Evolutionary conservation across 371 early-diverging fungal species (phyloP).

Genomic region (Saksenaea vasiformis): DNA sequence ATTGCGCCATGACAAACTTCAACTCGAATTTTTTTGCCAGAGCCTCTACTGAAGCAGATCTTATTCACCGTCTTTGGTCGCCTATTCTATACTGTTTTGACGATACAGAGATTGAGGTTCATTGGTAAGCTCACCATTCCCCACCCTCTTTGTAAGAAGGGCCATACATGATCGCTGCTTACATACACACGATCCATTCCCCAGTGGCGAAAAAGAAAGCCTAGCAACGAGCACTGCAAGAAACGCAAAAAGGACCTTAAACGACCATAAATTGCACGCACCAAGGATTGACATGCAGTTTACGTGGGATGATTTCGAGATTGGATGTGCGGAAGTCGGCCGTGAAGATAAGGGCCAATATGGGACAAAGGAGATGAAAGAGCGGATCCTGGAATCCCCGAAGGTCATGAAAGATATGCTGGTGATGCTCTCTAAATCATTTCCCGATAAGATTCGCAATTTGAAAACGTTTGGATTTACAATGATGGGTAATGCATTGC

Average conservation of each 20-base stretch:
- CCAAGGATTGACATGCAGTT: not conserved
- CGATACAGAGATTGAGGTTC: not conserved
- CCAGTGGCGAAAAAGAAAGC: not conserved
- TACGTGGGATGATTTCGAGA: not conserved
- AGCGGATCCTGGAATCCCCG: not conserved
- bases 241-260: not conserved
- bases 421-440: not conserved
- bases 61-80: not conserved
- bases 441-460: not conserved
- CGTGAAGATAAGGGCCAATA: not conserved
- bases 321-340: constrained; percentile 8
- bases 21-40: not conserved
- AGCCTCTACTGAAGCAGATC: not conserved
- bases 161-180: not conserved
- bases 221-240: not conserved
- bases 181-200: not conserved
- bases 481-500: constrained; percentile 2
- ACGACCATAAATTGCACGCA: not conserved
- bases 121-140: not conserved
- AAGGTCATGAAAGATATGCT: constrained; percentile 10
- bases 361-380: constrained; percentile 8
- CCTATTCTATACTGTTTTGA: not conserved
- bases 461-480: constrained; percentile 1
- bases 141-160: not conserved
- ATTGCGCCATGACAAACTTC: not conserved